Base-by-base conservation (phyloP, 1,284 basidiomycete species). In the Heterobasidion parviporum region DNA sequence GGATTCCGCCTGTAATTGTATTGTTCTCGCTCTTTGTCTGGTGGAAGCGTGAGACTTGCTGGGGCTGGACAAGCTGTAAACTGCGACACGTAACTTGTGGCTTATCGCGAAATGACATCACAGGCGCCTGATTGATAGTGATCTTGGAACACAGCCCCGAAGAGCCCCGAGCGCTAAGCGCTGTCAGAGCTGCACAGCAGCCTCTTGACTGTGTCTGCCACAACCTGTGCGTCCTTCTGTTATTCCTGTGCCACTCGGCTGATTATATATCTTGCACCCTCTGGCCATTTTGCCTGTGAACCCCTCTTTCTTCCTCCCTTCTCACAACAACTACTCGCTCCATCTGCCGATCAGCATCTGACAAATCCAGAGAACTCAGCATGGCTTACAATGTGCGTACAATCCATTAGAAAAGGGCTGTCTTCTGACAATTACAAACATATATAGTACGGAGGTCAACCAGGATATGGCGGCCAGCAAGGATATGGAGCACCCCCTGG, bases 361-460 rank as follows among this genome's bases (percentile, higher is more conserved):
- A 26, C 6, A 26, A 26, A 26, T 26, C 26, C 26, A 26, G 26
- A 26, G 26, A 26, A 26, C 26, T 26, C 26, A 26, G 12, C 49
- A 50, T 50, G 49, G 18, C 49, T 50, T 50, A 50, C 49, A 33
- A 50, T n/a, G 49, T 50, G 49, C 20, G 49, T 35, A 8, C 49
- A 3, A 32, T 32, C 26, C n/a, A 48, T 9, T 16, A 4, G 9
- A 18, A 15, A 50, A 6, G 12, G 14, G 14, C 10, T 50, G 20
- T 14, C 12, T 34, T 35, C 10, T 10, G 18, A 14, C 5, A 32
- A 32, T 3, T 36, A 10, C 32, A 50, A 14, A 26, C 15, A 9
- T 8, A 5, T 36, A 10, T 35, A 57, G 36, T 54, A 58, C 52
- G 54, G 58, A 52, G 54, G 54, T 33, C 53, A 53, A 35, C 26